Evolutionary conservation across 2,329 filamentous ascomycete species (phyloP).

Genomic region (Rhinocladiella mackenziei): DNA sequence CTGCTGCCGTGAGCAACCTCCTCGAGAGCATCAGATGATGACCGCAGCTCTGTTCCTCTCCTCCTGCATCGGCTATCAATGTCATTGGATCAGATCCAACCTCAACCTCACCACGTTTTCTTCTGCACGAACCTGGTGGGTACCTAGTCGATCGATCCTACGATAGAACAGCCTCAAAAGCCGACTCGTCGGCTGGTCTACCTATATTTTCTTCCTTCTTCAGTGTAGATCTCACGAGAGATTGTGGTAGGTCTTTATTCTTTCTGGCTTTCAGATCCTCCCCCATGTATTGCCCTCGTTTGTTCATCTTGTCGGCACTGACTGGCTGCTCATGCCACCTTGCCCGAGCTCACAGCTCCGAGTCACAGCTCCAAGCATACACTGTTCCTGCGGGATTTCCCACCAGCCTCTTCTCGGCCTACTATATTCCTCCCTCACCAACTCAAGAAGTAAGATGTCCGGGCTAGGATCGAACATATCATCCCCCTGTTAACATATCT

Average conservation of each 20-base stretch:
- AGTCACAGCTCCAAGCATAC: constrained; percentile 16
- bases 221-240: no score
- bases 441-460: constrained; percentile 20
- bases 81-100: no score
- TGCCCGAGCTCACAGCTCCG: constrained; percentile 10
- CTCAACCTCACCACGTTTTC: no score
- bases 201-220: no score
- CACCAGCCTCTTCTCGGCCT: constrained; percentile 25
- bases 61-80: no score
- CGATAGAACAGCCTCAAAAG: no score
- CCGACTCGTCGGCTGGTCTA: no score
- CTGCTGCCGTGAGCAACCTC: no score
- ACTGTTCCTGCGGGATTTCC: constrained; percentile 27
- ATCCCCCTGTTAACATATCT: not conserved
- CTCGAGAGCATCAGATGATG: no score
- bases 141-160: no score
- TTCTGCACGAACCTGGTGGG: no score
- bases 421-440: constrained; percentile 28
- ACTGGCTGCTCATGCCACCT: constrained; percentile 11
- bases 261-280: not conserved
- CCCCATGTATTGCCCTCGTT: constrained; percentile 16
- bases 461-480: not conserved
- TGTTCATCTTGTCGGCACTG: constrained; percentile 9
- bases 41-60: no score
- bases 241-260: not conserved